Evolutionary conservation across 2,329 filamentous ascomycete species (phyloP).

Genomic region (Leptographium wingfieldii): DNA sequence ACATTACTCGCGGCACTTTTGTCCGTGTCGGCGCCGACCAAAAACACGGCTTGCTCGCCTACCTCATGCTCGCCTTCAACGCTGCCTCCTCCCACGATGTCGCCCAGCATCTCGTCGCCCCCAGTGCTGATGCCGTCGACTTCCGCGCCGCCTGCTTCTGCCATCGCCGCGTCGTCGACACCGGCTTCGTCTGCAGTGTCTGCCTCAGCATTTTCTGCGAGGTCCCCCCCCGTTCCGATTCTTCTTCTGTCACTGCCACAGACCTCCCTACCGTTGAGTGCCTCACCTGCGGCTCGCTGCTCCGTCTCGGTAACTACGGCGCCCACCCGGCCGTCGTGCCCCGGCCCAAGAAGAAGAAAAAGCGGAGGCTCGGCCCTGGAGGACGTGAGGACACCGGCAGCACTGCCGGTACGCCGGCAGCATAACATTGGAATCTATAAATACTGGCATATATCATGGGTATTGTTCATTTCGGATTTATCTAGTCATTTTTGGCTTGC

Average conservation of each 20-base stretch:
- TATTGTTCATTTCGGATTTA: background rate
- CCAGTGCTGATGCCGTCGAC: slow-evolving; percentile 77
- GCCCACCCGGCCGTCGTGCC: slow-evolving; percentile 64
- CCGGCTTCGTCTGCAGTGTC: slow-evolving; percentile 91
- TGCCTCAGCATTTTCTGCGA: slow-evolving; percentile 89
- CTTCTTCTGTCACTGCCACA: background rate
- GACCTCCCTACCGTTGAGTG: slow-evolving; percentile 40
- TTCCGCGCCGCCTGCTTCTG: slow-evolving; percentile 98
- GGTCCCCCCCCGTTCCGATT: slow-evolving; percentile 15
- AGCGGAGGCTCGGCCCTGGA: slow-evolving; percentile 35
- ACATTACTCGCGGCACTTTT: slow-evolving; percentile 47
- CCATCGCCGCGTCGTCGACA: slow-evolving; percentile 78
- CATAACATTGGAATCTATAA: background rate
- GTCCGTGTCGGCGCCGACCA: slow-evolving; percentile 26
- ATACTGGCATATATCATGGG: background rate
- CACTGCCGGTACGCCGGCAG: slow-evolving; percentile 42
- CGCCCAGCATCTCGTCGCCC: slow-evolving; percentile 46
- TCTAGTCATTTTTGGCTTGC: background rate
- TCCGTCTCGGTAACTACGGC: slow-evolving; percentile 65
- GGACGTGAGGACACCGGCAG: slow-evolving; percentile 45
- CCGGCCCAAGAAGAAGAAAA: slow-evolving; percentile 65
- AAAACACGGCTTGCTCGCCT: slow-evolving; percentile 61
- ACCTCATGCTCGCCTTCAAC: slow-evolving; percentile 82
- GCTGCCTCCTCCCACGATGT: slow-evolving; percentile 17
- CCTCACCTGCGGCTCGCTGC: slow-evolving; percentile 68